phyloP scores from a whole-genome alignment of 805 yeast genomes.

The Monosporozyma aerobia region DNA sequence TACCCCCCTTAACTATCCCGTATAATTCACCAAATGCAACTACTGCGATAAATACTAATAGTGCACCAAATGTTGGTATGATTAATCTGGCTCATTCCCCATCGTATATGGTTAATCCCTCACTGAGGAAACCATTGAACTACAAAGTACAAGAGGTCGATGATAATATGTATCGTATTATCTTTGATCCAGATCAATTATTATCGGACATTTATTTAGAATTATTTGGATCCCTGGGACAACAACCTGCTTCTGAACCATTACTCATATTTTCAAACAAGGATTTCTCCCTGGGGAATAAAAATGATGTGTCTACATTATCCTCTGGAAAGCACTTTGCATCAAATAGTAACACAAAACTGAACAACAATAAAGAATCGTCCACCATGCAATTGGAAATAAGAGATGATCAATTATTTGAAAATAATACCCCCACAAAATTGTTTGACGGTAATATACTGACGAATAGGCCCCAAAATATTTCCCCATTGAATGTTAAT shows the following conservation, averaged over 20 bases:
- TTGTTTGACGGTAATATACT: neutral
- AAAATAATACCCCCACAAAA: neutral
- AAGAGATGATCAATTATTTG: neutral
- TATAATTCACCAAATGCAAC: neutral
- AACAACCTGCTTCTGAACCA: conserved; percentile 21
- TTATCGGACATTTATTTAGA: conserved; percentile 18
- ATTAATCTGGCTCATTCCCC: neutral
- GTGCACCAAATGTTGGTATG: neutral
- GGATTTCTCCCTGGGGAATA: conserved; percentile 2
- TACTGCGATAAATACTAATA: neutral
- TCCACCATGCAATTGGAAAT: neutral
- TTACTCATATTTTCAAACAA: conserved; percentile 15
- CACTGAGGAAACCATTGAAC: conserved; percentile 8
- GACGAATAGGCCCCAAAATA: neutral
- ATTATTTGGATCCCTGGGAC: conserved; percentile 19
- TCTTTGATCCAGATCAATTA: conserved; percentile 25
- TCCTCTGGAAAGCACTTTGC: neutral
- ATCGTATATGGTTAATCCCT: neutral
- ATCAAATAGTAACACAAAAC: neutral
- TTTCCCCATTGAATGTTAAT: neutral
- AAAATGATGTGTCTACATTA: neutral
- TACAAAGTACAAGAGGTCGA: conserved; percentile 9
- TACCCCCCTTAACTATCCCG: neutral
- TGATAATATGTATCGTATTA: conserved; percentile 7
- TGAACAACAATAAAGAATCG: neutral